Evolutionary conservation across 176 grass and related monocot genomes (phyloP).

Genomic region (Lolium multiflorum): DNA sequence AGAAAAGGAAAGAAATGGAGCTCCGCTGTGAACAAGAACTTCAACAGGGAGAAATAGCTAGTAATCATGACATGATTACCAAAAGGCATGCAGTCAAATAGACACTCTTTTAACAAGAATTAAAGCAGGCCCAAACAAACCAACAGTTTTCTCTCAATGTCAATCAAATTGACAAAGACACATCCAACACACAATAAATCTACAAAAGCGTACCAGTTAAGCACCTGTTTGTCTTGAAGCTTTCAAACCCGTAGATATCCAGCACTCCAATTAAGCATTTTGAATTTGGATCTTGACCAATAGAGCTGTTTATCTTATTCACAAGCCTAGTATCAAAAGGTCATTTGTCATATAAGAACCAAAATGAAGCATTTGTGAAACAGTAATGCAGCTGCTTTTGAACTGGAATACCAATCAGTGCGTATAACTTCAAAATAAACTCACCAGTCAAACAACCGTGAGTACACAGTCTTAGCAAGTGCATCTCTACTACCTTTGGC

Average conservation of each 20-base stretch:
- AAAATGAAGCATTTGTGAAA: conserved; percentile 40
- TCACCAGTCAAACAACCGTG: conserved; percentile 96
- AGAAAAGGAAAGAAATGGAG: conserved; percentile 24
- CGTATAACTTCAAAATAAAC: conserved; percentile 27
- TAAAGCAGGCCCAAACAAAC: conserved; percentile 6
- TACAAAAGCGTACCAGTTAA: conserved; percentile 72
- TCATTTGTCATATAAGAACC: conserved; percentile 34
- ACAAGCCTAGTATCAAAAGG: conserved; percentile 82
- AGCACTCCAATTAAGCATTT: conserved; percentile 94
- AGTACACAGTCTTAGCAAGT: conserved; percentile 93
- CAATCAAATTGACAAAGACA: conserved; percentile 25
- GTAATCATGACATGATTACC: background rate
- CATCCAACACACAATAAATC: conserved; percentile 39
- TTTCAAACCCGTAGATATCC: conserved; percentile 99
- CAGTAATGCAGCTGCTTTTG: conserved; percentile 33
- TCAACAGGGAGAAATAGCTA: conserved; percentile 9
- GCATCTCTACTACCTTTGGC: conserved; percentile 89
- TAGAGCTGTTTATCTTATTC: conserved; percentile 93
- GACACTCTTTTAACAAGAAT: conserved; percentile 9
- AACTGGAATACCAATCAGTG: background rate
- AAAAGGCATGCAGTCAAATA: conserved; percentile 21
- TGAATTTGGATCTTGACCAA: conserved; percentile 96
- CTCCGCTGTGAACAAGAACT: conserved; percentile 21
- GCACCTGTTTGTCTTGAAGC: conserved; percentile 99
- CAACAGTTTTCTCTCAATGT: background rate